Conservation (phyloP, 2,329 filamentous ascomycete species). For the Calonectria montana region DNA sequence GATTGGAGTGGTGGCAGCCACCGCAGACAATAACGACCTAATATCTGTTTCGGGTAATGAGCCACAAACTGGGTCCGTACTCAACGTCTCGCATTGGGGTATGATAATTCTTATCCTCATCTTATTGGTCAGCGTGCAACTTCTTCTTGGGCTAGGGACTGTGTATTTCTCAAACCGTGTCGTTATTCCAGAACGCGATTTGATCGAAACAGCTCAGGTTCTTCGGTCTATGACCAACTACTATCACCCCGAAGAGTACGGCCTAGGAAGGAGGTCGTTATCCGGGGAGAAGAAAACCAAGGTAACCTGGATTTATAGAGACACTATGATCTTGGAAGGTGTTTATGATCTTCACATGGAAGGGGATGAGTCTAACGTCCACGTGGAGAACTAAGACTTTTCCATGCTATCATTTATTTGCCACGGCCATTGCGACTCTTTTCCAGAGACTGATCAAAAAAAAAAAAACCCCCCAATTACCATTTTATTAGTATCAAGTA, state of each 20-base stretch:
- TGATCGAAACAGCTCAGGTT: background rate
- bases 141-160: background rate
- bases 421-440: background rate
- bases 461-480: no score
- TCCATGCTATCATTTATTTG: background rate
- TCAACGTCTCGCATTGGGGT: slow-evolving; percentile 48
- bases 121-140: background rate
- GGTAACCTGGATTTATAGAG: background rate
- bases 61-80: slow-evolving; percentile 45
- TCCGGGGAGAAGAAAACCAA: background rate
- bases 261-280: background rate
- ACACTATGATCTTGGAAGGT: background rate
- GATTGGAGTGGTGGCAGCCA: slow-evolving; percentile 49
- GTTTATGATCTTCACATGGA: slow-evolving; percentile 14
- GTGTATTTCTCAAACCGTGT: background rate
- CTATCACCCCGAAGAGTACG: background rate
- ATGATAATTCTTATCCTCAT: background rate
- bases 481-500: no score
- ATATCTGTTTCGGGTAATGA: slow-evolving; percentile 42
- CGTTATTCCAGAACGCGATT: background rate
- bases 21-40: slow-evolving; percentile 44
- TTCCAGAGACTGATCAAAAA: no score
- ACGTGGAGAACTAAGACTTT: background rate
- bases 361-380: background rate
- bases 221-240: slow-evolving; percentile 9